phyloP scores from a whole-genome alignment of 2,329 filamentous ascomycete species.

The Tetracladium maxilliforme region DNA sequence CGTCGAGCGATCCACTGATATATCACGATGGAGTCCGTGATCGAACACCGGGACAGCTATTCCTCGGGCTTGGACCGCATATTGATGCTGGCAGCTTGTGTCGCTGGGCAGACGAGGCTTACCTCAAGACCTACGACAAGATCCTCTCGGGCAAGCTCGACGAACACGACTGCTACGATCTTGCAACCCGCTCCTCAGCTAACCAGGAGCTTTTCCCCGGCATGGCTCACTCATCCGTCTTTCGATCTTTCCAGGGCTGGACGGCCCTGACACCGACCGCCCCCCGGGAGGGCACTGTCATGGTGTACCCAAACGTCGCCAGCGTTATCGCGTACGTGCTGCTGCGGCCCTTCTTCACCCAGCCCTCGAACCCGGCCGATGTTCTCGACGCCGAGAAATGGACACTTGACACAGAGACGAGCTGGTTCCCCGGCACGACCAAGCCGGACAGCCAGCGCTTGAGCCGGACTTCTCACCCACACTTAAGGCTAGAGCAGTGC shows the following conservation, averaged over 20 bases:
- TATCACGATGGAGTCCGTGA: conserved; percentile 24
- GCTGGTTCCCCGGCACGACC: conserved; percentile 22
- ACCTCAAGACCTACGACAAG: conserved; percentile 18
- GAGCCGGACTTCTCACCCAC: conserved; percentile 20
- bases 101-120: conserved; percentile 23
- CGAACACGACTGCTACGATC: conserved; percentile 20
- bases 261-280: conserved; percentile 21
- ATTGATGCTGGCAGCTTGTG: conserved; percentile 26
- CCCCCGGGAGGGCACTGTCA: conserved; percentile 19
- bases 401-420: conserved; percentile 14
- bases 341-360: conserved; percentile 24
- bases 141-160: conserved; percentile 22
- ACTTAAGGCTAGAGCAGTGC: conserved; percentile 20
- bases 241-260: conserved; percentile 25
- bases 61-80: conserved; percentile 24
- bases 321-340: conserved; percentile 21
- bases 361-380: conserved; percentile 13
- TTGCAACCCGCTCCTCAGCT: conserved; percentile 17
- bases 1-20: conserved; percentile 18
- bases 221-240: conserved; percentile 19
- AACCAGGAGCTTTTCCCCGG: conserved; percentile 19
- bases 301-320: conserved; percentile 22
- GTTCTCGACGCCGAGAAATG: conserved; percentile 20
- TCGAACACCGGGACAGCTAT: conserved; percentile 19
- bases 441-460: conserved; percentile 17